Evolutionary conservation across 768 basidiomycete genomes (phyloP), one percentile per base, ranked within the genome.

Genomic region (Amanita subjunquillea): DNA sequence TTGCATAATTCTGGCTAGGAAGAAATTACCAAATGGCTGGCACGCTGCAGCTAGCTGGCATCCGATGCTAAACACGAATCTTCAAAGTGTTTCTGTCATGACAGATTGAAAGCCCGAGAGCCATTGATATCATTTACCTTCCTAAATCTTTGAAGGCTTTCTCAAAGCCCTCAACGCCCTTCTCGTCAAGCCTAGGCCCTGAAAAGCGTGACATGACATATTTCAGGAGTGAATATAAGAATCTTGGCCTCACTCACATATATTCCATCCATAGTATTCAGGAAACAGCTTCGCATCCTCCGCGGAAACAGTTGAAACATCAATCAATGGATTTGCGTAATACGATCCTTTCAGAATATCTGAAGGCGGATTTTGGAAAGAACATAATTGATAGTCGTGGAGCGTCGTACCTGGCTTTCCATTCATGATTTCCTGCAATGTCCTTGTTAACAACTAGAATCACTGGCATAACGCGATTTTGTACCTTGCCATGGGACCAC

Each of bases 401-500:
- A 20, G 10, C 13, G 4, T 34, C 34, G n/a, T 38, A 78, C 86
- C 89, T 58, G 86, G 88, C 59, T 81, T 85, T 29, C 94, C 94
- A 61, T 97, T 97, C 93, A 97, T 96, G 43, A 94, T 81, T 75
- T 97, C 95, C 83, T 90, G 51, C 27, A 27, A 46, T 38, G 10
- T 40, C 39, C 49, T n/a, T 45, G 42, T 52, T 36, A 55, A 40
- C 3, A 20, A 43, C 32, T 47, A 17, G 37, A 36, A 20, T 23
- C 32, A 25, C 29, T 27, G 3, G 38, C 12, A 7, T 5, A 36
- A 41, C 6, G 27, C 38, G 36, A 10, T 40, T 38, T 38, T 55
- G 41, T 58, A 83, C 87, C 76, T 97, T 96, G 51, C 95, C 95
- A 67, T 95, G 90, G 41, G 87, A 90, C 95, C 95, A 98, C n/a